Evolutionary conservation across 2,329 filamentous ascomycete species (phyloP).

Genomic region (Microdochium nivale): DNA sequence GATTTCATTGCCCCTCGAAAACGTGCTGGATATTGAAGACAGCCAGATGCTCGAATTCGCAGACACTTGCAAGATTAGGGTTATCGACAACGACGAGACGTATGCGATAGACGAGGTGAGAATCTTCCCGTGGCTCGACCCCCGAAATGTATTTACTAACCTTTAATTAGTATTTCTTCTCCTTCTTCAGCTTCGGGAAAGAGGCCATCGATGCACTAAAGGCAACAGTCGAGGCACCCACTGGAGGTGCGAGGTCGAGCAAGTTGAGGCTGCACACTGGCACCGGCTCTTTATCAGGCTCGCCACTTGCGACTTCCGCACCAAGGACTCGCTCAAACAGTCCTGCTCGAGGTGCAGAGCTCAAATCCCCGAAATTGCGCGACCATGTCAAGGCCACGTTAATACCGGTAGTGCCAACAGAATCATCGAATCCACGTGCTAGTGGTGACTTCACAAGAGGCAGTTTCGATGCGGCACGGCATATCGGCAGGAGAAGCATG

Average conservation of each 20-base stretch:
- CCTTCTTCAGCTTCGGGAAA: conserved; percentile 80
- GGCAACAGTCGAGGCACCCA: conserved; percentile 41
- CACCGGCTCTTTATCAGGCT: not conserved
- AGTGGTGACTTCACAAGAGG: conserved; percentile 43
- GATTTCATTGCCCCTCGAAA: conserved; percentile 81
- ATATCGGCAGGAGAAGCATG: conserved; percentile 38
- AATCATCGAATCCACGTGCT: conserved; percentile 41
- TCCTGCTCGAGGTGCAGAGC: conserved; percentile 6
- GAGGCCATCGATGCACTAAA: conserved; percentile 76
- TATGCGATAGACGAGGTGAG: conserved; percentile 87
- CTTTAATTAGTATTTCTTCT: conserved; percentile 79
- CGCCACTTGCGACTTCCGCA: not conserved
- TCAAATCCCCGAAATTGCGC: conserved; percentile 33
- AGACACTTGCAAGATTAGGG: conserved; percentile 86
- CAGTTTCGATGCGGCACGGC: conserved; percentile 45
- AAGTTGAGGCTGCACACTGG: conserved; percentile 6
- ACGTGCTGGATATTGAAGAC: conserved; percentile 87
- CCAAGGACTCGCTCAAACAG: conserved; percentile 1
- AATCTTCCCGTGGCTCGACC: conserved; percentile 1
- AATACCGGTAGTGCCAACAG: conserved; percentile 37
- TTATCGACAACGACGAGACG: conserved; percentile 88
- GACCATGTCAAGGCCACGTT: conserved; percentile 56
- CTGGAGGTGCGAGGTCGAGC: conserved; percentile 1
- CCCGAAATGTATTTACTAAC: conserved; percentile 12
- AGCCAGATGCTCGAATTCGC: conserved; percentile 85